Conservation (phyloP, 352 stramenopile genomes). For the Phytophthora nicotianae region DNA sequence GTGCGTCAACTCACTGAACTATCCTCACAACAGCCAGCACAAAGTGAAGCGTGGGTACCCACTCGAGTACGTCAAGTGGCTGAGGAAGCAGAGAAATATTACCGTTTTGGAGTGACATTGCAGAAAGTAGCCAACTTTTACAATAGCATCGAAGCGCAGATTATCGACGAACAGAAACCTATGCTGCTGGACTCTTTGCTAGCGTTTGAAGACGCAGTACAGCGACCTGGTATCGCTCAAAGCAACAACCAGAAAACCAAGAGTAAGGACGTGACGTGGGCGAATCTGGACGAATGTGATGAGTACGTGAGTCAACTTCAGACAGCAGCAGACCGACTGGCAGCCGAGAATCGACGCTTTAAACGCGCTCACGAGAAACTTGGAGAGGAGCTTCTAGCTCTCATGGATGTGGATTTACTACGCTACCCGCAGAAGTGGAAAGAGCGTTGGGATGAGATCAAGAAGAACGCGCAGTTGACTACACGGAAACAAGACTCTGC, state of each 20-base stretch:
- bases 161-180: slow-evolving; percentile 94
- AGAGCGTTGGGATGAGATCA: slow-evolving; percentile 84
- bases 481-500: slow-evolving; percentile 82
- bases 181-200: slow-evolving; percentile 94
- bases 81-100: slow-evolving; percentile 92
- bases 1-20: slow-evolving; percentile 93
- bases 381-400: slow-evolving; percentile 70
- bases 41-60: slow-evolving; percentile 70
- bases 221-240: slow-evolving; percentile 59
- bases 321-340: slow-evolving; percentile 87
- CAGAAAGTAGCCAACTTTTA: slow-evolving; percentile 98
- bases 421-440: slow-evolving; percentile 89
- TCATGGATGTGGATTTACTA: slow-evolving; percentile 93
- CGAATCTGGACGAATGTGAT: slow-evolving; percentile 91
- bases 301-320: slow-evolving; percentile 94
- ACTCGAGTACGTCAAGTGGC: slow-evolving; percentile 72
- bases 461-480: slow-evolving; percentile 64
- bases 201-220: slow-evolving; percentile 90
- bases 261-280: slow-evolving; percentile 88
- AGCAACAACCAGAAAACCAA: slow-evolving; percentile 47
- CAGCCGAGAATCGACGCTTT: slow-evolving; percentile 90
- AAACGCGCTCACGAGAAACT: slow-evolving; percentile 89
- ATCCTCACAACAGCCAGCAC: slow-evolving; percentile 48
- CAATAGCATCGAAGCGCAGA: slow-evolving; percentile 95
- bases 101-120: slow-evolving; percentile 93